phyloP scores from a whole-genome alignment of 192 early-diverging fungal species.

The Phycomyces blakesleeanus region DNA sequence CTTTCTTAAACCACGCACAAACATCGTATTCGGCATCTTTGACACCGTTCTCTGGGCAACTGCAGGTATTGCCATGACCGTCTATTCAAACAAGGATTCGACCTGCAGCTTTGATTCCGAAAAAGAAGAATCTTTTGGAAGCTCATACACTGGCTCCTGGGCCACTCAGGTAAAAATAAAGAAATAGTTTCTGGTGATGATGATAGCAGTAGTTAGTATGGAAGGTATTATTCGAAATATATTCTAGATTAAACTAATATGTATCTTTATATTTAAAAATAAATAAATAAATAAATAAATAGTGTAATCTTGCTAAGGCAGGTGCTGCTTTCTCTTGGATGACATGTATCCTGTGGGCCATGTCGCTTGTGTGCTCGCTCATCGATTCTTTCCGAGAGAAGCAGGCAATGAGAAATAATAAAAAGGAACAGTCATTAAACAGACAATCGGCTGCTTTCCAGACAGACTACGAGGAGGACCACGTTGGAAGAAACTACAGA shows the following conservation, averaged over 20 bases:
- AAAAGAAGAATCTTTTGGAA: constrained; percentile 7
- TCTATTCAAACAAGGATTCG: constrained; percentile 14
- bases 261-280: too few relatives aligned
- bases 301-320: constrained; percentile 30
- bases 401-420: not conserved
- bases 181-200: not conserved
- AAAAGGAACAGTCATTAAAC: not conserved
- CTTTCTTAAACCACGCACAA: constrained; percentile 27
- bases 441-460: not conserved
- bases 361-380: constrained; percentile 4
- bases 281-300: not conserved
- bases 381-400: not conserved
- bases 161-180: constrained; percentile 20
- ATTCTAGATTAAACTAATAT: too few relatives aligned
- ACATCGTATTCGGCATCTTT: constrained; percentile 26
- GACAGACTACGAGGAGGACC: not conserved
- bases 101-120: constrained; percentile 18
- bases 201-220: not conserved
- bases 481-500: not conserved
- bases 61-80: constrained; percentile 31
- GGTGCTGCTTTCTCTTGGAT: constrained; percentile 31
- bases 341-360: constrained; percentile 26
- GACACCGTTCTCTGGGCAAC: constrained; percentile 26
- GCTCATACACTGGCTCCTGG: constrained; percentile 20
- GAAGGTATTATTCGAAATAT: not conserved